phyloP scores from a whole-genome alignment of 345 rosid species.

The Microcos paniculata region DNA sequence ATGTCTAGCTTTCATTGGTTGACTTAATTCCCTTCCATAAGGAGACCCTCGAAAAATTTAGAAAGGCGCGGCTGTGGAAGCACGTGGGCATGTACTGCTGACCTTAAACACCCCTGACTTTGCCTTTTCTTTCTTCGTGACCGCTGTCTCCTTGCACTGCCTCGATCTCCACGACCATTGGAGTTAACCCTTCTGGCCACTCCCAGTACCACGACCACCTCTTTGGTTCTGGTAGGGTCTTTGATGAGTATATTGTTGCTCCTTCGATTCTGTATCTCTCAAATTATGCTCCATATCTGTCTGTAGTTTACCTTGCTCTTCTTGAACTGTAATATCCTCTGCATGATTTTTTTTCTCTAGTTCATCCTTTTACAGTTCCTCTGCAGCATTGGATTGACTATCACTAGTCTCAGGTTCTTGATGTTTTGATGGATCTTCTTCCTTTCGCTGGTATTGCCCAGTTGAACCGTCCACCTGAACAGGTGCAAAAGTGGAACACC shows the following conservation, averaged over 20 bases:
- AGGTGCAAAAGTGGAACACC: constrained; percentile 29
- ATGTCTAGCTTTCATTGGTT: no score
- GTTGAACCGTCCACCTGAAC: constrained; percentile 41
- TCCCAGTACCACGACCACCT: constrained; percentile 56
- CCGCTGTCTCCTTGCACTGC: constrained; percentile 68
- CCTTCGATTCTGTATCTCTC: constrained; percentile 54
- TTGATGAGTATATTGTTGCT: constrained; percentile 53
- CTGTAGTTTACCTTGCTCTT: constrained; percentile 40
- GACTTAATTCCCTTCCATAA: no score
- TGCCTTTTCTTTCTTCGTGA: no score
- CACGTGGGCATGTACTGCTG: no score
- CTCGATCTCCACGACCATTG: constrained; percentile 75
- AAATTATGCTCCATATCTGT: constrained; percentile 35
- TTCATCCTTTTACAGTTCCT: constrained; percentile 54
- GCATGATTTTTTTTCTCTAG: constrained; percentile 35
- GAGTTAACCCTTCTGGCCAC: constrained; percentile 65
- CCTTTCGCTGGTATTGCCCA: constrained; percentile 50
- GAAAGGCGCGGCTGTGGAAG: no score
- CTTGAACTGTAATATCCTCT: constrained; percentile 42
- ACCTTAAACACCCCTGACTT: no score
- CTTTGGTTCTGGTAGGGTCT: constrained; percentile 69
- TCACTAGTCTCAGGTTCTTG: constrained; percentile 43
- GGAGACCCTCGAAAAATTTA: no score
- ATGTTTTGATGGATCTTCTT: constrained; percentile 36
- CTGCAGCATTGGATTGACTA: constrained; percentile 28